phyloP scores from a whole-genome alignment of 495 filamentous ascomycete species.

The Xylaria sp. region DNA sequence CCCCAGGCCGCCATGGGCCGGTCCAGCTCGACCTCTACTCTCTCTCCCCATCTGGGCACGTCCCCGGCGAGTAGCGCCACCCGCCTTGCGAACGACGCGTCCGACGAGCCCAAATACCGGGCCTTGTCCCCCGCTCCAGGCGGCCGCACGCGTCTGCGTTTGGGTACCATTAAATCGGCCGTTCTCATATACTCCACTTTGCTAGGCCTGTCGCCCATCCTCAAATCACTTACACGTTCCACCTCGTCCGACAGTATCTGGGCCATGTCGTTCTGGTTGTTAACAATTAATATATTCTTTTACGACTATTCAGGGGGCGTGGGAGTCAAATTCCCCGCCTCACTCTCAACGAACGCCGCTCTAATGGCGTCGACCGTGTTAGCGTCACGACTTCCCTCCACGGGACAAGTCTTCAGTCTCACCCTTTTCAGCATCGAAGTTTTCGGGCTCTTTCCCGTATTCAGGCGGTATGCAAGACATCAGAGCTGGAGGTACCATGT shows the following conservation, averaged over 20 bases:
- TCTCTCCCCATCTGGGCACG: constrained; percentile 45
- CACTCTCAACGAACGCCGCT: constrained; percentile 91
- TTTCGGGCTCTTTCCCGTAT: constrained; percentile 95
- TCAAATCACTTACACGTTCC: constrained; percentile 91
- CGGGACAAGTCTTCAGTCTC: constrained; percentile 92
- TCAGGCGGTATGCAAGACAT: constrained; percentile 83
- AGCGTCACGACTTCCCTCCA: constrained; percentile 83
- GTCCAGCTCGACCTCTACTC: constrained; percentile 43
- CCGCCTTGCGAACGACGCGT: constrained; percentile 34
- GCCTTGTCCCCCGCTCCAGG: constrained; percentile 37
- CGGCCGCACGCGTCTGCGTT: constrained; percentile 47
- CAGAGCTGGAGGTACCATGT: constrained; percentile 86
- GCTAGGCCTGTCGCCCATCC: constrained; percentile 88
- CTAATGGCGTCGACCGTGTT: constrained; percentile 94
- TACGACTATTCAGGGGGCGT: constrained; percentile 86
- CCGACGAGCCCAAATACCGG: constrained; percentile 34
- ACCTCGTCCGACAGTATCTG: constrained; percentile 93
- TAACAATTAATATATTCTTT: constrained; percentile 95
- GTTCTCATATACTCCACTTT: constrained; percentile 91
- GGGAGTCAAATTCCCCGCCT: constrained; percentile 71
- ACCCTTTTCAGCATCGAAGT: constrained; percentile 97
- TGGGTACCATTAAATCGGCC: constrained; percentile 78
- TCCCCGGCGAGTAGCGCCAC: constrained; percentile 44
- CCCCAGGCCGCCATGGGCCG: constrained; percentile 32
- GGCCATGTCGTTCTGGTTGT: constrained; percentile 91